phyloP scores from a whole-genome alignment of 2,329 filamentous ascomycete species.

The Cercospora berteroae region DNA sequence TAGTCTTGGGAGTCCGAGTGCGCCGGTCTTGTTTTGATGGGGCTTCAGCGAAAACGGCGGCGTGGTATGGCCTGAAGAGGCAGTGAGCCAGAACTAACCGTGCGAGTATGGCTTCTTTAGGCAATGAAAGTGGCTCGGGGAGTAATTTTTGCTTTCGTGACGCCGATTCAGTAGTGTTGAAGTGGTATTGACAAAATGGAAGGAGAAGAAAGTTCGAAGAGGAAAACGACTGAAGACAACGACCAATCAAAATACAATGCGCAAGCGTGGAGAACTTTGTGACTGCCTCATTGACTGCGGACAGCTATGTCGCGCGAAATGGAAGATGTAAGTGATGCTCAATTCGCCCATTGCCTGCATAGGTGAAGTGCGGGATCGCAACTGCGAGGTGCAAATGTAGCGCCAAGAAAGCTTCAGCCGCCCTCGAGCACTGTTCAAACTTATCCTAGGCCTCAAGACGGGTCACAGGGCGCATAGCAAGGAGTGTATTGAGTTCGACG shows the following conservation, averaged over 20 bases:
- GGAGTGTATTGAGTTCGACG: constrained; percentile 20
- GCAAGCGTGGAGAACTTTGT: not conserved
- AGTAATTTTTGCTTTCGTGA: too few relatives aligned
- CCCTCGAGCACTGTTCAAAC: not conserved
- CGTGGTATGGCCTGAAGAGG: not conserved
- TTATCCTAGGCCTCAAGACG: too few relatives aligned
- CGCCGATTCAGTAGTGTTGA: too few relatives aligned
- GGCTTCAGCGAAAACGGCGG: not conserved
- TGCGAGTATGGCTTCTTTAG: too few relatives aligned
- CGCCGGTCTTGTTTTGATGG: not conserved
- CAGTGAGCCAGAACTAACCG: too few relatives aligned
- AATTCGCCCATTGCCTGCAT: too few relatives aligned
- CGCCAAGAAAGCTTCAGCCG: not conserved
- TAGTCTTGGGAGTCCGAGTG: not conserved
- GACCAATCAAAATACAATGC: not conserved
- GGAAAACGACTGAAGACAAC: not conserved
- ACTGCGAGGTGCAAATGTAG: not conserved
- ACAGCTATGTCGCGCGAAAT: not conserved
- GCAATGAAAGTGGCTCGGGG: too few relatives aligned
- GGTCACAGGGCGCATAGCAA: too few relatives aligned
- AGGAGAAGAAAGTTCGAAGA: not conserved
- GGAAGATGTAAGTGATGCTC: too few relatives aligned
- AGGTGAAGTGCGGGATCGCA: not conserved
- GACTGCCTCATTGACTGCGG: not conserved
- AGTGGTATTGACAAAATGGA: not conserved